Evolutionary conservation across 495 filamentous ascomycete genomes (phyloP).

Genomic region (Evansstolkia leycettana): DNA sequence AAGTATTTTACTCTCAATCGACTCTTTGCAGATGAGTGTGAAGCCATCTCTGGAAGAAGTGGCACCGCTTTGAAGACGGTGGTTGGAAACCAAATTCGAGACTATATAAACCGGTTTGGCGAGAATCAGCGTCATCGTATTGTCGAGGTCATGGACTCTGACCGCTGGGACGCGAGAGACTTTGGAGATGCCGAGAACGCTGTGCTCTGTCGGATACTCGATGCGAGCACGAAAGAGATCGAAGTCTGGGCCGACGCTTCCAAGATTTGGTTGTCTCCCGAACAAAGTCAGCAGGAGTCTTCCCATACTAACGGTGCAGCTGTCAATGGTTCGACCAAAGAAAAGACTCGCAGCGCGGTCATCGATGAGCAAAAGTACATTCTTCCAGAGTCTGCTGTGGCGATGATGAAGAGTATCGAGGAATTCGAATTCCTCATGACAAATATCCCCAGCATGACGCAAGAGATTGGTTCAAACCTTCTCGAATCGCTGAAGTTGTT

Average conservation of each 20-base stretch:
- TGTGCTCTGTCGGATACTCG: slow-evolving; percentile 54
- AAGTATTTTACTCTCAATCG: slow-evolving; percentile 90
- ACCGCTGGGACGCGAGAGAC: slow-evolving; percentile 83
- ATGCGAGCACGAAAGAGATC: slow-evolving; percentile 70
- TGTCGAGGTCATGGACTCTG: slow-evolving; percentile 74
- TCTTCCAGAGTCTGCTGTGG: slow-evolving; percentile 67
- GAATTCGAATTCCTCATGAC: slow-evolving; percentile 72
- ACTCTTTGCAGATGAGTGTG: slow-evolving; percentile 92
- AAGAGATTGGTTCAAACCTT: slow-evolving; percentile 63
- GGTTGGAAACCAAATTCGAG: slow-evolving; percentile 82
- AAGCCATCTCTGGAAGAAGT: slow-evolving; percentile 83
- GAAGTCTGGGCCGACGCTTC: slow-evolving; percentile 57
- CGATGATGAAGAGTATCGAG: slow-evolving; percentile 69
- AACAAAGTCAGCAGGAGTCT: slow-evolving; percentile 15
- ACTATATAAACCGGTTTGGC: slow-evolving; percentile 68
- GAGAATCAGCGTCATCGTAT: slow-evolving; percentile 68
- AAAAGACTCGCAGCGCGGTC: slow-evolving; percentile 58
- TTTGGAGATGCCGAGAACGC: slow-evolving; percentile 56
- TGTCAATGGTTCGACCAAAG: slow-evolving; percentile 48
- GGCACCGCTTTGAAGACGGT: slow-evolving; percentile 75
- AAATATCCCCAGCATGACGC: slow-evolving; percentile 74
- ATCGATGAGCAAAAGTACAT: slow-evolving; percentile 81
- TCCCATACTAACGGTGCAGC: slow-evolving; percentile 16
- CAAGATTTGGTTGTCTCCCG: slow-evolving; percentile 55
- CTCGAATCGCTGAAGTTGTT: slow-evolving; percentile 74